These are phyloP conservation scores for Circinella umbellata DNA, from an alignment of 371 early-diverging fungal species.

Conservation along the genomic window DNA sequence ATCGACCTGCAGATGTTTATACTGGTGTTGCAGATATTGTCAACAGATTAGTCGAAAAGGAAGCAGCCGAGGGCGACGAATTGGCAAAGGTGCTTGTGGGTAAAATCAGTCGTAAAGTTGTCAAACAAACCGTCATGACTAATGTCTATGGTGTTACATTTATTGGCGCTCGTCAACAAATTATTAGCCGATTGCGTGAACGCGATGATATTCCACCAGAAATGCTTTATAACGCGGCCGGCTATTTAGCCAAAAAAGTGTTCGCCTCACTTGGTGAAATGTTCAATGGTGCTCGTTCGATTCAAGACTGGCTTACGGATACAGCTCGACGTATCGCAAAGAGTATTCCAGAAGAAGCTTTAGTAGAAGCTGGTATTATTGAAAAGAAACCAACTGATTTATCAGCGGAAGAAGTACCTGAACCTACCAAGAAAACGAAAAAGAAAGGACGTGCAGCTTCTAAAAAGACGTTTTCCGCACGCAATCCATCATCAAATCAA, in stretches of 20 bases:
- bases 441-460: conserved; percentile 8
- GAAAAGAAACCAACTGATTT: neutral
- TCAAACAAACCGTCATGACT: conserved; percentile 99
- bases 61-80: conserved; percentile 62
- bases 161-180: conserved; percentile 92
- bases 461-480: conserved; percentile 50
- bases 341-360: conserved; percentile 72
- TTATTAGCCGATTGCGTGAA: conserved; percentile 81
- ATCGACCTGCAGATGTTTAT: conserved; percentile 95
- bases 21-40: conserved; percentile 87
- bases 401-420: neutral
- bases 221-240: conserved; percentile 56
- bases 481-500: conserved; percentile 57
- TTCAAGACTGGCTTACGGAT: conserved; percentile 95
- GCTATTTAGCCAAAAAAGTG: conserved; percentile 83
- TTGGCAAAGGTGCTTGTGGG: conserved; percentile 63
- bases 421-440: conserved; percentile 17
- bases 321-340: conserved; percentile 85
- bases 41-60: conserved; percentile 67
- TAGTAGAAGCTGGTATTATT: conserved; percentile 50
- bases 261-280: conserved; percentile 89
- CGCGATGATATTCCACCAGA: conserved; percentile 63
- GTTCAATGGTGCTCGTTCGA: conserved; percentile 87
- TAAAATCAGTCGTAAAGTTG: conserved; percentile 90
- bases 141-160: conserved; percentile 98